Conservation (phyloP, 768 basidiomycete genomes). For the Boletus fagicola region DNA sequence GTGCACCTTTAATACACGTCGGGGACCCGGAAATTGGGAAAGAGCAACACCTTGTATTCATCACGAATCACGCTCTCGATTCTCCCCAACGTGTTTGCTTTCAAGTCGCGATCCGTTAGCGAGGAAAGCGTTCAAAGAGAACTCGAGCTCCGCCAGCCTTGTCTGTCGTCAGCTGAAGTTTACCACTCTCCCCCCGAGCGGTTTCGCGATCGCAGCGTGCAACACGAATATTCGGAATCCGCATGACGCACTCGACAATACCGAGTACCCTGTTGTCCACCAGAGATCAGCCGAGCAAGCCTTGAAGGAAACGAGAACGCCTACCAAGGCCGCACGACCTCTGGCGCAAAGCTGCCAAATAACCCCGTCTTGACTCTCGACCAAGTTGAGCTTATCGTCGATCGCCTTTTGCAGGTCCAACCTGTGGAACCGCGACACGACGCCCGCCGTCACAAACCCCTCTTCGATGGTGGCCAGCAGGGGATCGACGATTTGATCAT, state of each 20-base stretch:
- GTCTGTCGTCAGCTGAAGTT: slow-evolving; percentile 91
- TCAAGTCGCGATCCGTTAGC: slow-evolving; percentile 53
- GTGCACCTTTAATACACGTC: no score
- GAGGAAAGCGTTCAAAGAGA: slow-evolving; percentile 80
- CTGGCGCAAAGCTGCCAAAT: slow-evolving; percentile 72
- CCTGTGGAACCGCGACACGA: slow-evolving; percentile 81
- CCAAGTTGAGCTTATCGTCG: slow-evolving; percentile 78
- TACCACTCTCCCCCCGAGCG: slow-evolving; percentile 89
- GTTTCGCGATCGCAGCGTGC: slow-evolving; percentile 90
- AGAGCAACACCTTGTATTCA: slow-evolving; percentile 71
- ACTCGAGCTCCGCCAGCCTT: slow-evolving; percentile 98
- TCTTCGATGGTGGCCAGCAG: slow-evolving; percentile 68
- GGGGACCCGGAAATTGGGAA: no score
- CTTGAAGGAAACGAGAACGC: background rate
- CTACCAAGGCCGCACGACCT: slow-evolving; percentile 73
- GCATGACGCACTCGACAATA: slow-evolving; percentile 79
- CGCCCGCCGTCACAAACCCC: slow-evolving; percentile 74
- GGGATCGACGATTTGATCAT: slow-evolving; percentile 60
- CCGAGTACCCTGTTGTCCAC: slow-evolving; percentile 48
- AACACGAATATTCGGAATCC: slow-evolving; percentile 83
- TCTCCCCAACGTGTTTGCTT: slow-evolving; percentile 58
- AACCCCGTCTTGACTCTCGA: slow-evolving; percentile 63
- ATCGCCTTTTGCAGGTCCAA: slow-evolving; percentile 74
- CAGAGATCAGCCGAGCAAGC: slow-evolving; percentile 1
- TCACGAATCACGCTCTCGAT: slow-evolving; percentile 79